Percentiles rank a stretch among this genome's conserved stretches.
phyloP scores from a whole-genome alignment of 2,329 filamentous ascomycete genomes.

The Aspergillus sp. region DNA sequence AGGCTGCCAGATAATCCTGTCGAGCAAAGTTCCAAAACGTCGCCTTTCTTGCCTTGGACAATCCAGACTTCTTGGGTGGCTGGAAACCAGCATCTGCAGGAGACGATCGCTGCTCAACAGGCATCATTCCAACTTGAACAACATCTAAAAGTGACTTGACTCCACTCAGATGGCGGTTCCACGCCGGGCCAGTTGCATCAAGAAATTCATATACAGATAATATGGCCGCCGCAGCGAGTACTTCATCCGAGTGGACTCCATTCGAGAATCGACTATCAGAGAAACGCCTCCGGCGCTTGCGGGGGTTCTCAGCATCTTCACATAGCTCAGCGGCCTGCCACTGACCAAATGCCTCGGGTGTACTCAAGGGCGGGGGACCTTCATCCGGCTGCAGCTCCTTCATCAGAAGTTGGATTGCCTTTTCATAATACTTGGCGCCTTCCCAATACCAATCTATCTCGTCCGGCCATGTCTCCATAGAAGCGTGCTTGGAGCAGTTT shows the following conservation, averaged over 20 bases:
- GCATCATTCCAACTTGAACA: slow-evolving; percentile 37
- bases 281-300: slow-evolving; percentile 35
- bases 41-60: slow-evolving; percentile 53
- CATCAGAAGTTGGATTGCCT: slow-evolving; percentile 54
- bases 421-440: slow-evolving; percentile 60
- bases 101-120: slow-evolving; percentile 34
- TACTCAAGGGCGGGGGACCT: slow-evolving; percentile 28
- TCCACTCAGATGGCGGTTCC: slow-evolving; percentile 61
- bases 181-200: slow-evolving; percentile 60
- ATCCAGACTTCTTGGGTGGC: slow-evolving; percentile 29
- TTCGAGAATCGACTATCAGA: slow-evolving; percentile 42
- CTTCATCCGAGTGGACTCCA: slow-evolving; percentile 48
- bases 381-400: slow-evolving; percentile 38
- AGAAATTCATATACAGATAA: slow-evolving; percentile 64
- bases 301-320: slow-evolving; percentile 35
- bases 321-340: slow-evolving; percentile 31
- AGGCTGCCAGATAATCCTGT: slow-evolving; percentile 62
- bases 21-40: slow-evolving; percentile 65
- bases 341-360: slow-evolving; percentile 30
- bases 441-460: slow-evolving; percentile 57
- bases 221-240: slow-evolving; percentile 62
- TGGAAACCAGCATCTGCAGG: slow-evolving; percentile 34
- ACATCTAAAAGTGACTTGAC: slow-evolving; percentile 58
- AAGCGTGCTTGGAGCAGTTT: slow-evolving; percentile 41
- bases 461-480: slow-evolving; percentile 51